Evolutionary conservation across 345 rosid species (phyloP).

Genomic region (Sonneratia caseolaris): DNA sequence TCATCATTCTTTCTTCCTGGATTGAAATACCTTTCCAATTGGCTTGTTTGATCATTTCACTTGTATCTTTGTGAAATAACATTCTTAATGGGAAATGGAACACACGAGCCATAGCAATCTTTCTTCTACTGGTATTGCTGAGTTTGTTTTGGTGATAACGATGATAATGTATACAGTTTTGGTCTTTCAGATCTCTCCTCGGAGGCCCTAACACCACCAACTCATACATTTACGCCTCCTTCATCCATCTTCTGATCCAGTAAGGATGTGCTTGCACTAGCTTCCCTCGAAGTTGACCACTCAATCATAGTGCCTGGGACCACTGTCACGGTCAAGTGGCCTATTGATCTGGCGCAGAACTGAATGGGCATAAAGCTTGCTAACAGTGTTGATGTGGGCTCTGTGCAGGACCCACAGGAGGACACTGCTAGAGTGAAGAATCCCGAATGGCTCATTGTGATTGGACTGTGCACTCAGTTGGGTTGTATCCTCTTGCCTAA

Average conservation of each 20-base stretch:
- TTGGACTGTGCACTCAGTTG: conserved; percentile 55
- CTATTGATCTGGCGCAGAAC: conserved; percentile 53
- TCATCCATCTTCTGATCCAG: conserved; percentile 47
- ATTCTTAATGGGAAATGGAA: not conserved
- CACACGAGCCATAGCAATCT: not conserved
- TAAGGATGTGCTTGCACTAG: conserved; percentile 56
- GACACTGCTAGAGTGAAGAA: conserved; percentile 43
- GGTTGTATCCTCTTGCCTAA: conserved; percentile 58
- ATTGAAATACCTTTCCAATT: no score
- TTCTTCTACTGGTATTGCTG: not conserved
- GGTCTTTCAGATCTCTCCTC: conserved; percentile 42
- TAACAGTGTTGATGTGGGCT: conserved; percentile 39
- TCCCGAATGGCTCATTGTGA: conserved; percentile 56
- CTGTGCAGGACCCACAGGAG: conserved; percentile 50
- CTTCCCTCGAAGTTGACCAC: conserved; percentile 57
- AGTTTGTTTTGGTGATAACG: not conserved
- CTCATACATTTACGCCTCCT: conserved; percentile 30
- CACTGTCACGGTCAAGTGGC: conserved; percentile 52
- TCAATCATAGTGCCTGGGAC: conserved; percentile 47
- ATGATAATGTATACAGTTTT: not conserved
- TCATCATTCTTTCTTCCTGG: not conserved
- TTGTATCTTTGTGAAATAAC: not conserved
- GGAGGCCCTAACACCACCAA: conserved; percentile 25
- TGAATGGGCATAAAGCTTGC: conserved; percentile 43
- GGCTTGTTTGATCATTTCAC: not conserved